phyloP scores from a whole-genome alignment of 768 basidiomycete genomes.

The Leccinum imitatum region DNA sequence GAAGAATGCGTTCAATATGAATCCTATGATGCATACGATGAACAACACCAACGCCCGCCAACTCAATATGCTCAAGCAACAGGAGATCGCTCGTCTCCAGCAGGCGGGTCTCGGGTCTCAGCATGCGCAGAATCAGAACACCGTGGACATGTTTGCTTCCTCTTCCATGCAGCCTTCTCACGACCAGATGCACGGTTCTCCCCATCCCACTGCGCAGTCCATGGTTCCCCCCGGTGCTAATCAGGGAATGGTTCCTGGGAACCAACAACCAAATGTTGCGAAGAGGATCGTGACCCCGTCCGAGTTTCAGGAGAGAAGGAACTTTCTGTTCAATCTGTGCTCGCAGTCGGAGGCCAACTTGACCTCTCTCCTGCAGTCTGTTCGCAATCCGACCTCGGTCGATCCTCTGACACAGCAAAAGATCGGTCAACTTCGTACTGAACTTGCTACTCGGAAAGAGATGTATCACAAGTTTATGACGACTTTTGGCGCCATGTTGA shows the following conservation, averaged over 20 bases:
- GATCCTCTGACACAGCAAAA: slow-evolving; percentile 21
- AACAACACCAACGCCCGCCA: slow-evolving; percentile 29
- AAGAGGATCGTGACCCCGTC: slow-evolving; percentile 17
- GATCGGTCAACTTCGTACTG: slow-evolving; percentile 19
- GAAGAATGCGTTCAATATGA: slow-evolving; percentile 32
- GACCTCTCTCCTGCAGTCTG: slow-evolving; percentile 2
- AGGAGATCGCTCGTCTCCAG: slow-evolving; percentile 37
- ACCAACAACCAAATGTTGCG: slow-evolving; percentile 25
- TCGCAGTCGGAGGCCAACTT: slow-evolving; percentile 18
- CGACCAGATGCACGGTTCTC: slow-evolving; percentile 51
- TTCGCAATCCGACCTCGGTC: slow-evolving; percentile 14
- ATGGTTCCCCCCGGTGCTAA: slow-evolving; percentile 20
- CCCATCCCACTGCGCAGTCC: slow-evolving; percentile 34
- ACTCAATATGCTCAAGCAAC: slow-evolving; percentile 48
- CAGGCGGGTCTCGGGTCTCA: slow-evolving; percentile 33
- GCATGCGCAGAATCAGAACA: slow-evolving; percentile 37
- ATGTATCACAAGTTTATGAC: slow-evolving; percentile 36
- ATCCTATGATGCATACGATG: slow-evolving; percentile 40
- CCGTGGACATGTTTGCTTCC: slow-evolving; percentile 48
- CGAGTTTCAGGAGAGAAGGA: slow-evolving; percentile 28
- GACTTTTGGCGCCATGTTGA: slow-evolving; percentile 25
- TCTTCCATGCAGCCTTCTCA: slow-evolving; percentile 40
- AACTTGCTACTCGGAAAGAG: slow-evolving; percentile 38
- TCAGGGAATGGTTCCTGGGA: slow-evolving; percentile 25
- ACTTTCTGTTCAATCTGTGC: slow-evolving; percentile 9